Conservation (phyloP, 148 eudicot species). For the Rheum nobile region DNA sequence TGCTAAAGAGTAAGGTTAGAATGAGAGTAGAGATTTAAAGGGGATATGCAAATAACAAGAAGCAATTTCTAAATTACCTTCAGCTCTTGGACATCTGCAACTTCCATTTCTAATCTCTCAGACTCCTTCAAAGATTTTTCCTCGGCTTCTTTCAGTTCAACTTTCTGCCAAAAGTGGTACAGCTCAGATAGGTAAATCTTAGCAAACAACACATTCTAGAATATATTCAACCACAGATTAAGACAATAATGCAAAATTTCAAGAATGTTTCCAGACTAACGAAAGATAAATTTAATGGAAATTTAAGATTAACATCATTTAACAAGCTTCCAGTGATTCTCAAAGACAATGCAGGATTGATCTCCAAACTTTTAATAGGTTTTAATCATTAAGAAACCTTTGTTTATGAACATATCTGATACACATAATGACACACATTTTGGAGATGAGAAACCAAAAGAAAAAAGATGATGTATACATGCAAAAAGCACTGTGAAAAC, state of each 20-base stretch:
- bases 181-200: background rate
- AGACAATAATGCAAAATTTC: background rate
- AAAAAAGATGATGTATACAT: background rate
- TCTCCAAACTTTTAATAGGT: background rate
- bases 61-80: slow-evolving; percentile 40
- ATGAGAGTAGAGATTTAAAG: background rate
- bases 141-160: slow-evolving; percentile 90
- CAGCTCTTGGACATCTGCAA: slow-evolving; percentile 84
- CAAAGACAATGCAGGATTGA: background rate
- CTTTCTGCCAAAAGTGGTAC: slow-evolving; percentile 36
- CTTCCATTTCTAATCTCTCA: slow-evolving; percentile 82
- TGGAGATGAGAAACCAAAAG: background rate
- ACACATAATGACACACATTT: background rate
- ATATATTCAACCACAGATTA: background rate
- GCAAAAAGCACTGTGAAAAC: background rate
- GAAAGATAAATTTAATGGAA: background rate
- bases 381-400: background rate
- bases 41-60: background rate
- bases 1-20: background rate
- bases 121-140: slow-evolving; percentile 71
- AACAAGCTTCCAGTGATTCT: background rate
- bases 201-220: background rate
- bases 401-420: background rate
- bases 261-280: background rate
- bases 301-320: background rate